phyloP scores from a whole-genome alignment of 2,329 filamentous ascomycete species.

The Neoscytalidium dimidiatum region DNA sequence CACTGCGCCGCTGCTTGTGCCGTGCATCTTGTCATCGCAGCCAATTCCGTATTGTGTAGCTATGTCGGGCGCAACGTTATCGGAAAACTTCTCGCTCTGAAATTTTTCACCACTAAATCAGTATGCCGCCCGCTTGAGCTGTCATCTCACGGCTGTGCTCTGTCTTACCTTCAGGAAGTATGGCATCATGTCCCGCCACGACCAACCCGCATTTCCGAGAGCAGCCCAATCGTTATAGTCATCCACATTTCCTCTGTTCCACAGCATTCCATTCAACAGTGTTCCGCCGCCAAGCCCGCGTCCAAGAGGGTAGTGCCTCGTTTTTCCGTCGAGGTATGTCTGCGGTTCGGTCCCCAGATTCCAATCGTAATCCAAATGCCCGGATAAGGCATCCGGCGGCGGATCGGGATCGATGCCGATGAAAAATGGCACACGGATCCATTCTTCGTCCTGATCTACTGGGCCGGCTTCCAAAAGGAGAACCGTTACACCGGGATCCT shows the following conservation, averaged over 20 bases:
- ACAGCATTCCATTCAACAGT: slow-evolving; percentile 22
- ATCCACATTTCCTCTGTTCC: slow-evolving; percentile 11
- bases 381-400: slow-evolving; percentile 29
- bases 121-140: too few species aligned
- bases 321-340: slow-evolving; percentile 4
- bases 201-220: slow-evolving; percentile 26
- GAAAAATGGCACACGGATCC: slow-evolving; percentile 15
- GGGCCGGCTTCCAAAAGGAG: slow-evolving; percentile 32
- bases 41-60: slow-evolving; percentile 26
- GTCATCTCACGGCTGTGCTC: not conserved
- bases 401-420: slow-evolving; percentile 21
- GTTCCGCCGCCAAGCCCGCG: slow-evolving; percentile 23
- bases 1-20: slow-evolving; percentile 26
- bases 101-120: not conserved
- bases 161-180: slow-evolving; percentile 35
- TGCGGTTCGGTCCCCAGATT: slow-evolving; percentile 32
- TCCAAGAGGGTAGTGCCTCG: slow-evolving; percentile 14
- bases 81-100: slow-evolving; percentile 29
- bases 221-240: slow-evolving; percentile 23
- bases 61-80: slow-evolving; percentile 23
- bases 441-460: slow-evolving; percentile 28
- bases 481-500: slow-evolving; percentile 31
- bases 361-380: slow-evolving; percentile 36
- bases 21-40: slow-evolving; percentile 29
- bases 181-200: slow-evolving; percentile 30